A percentile compares a stretch with the other conserved stretches of the same genome.
Conservation (phyloP, 108 stramenopile species). For the Nitzschia palea region DNA sequence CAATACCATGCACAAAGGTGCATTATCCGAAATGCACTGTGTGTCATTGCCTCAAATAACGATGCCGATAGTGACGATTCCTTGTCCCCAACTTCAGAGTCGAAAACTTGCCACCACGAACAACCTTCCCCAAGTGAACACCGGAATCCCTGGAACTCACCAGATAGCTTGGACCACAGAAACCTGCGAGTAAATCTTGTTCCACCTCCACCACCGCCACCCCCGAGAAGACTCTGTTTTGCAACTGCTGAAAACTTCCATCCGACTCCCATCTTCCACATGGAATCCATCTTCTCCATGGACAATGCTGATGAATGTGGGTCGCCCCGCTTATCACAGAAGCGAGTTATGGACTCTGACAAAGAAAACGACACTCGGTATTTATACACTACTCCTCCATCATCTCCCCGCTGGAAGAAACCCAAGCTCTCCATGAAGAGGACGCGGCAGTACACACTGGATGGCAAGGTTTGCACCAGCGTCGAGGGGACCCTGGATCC, state of each 20-base stretch:
- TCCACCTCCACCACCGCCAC: background rate
- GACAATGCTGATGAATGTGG: background rate
- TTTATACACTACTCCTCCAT: background rate
- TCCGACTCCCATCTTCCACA: background rate
- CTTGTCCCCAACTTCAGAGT: background rate
- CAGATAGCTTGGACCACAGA: background rate
- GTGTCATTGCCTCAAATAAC: no score
- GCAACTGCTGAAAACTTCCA: slow-evolving; percentile 2
- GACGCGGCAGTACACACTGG: no score
- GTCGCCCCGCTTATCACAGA: background rate
- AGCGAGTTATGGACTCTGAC: background rate
- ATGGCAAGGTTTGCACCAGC: no score
- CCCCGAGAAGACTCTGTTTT: background rate
- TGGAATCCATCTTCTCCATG: background rate
- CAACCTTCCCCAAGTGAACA: background rate
- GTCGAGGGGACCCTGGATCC: no score
- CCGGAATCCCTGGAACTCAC: slow-evolving; percentile 4
- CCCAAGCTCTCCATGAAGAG: slow-evolving; percentile 7
- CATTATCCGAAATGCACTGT: no score
- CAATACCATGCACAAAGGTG: no score
- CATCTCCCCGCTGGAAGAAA: background rate
- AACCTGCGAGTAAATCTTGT: background rate
- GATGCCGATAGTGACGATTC: background rate
- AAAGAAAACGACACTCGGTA: background rate
- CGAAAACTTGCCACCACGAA: background rate